These are phyloP conservation scores for Neonectria magnoliae DNA, from an alignment of 2,329 filamentous ascomycete species.

Conservation along the genomic window DNA sequence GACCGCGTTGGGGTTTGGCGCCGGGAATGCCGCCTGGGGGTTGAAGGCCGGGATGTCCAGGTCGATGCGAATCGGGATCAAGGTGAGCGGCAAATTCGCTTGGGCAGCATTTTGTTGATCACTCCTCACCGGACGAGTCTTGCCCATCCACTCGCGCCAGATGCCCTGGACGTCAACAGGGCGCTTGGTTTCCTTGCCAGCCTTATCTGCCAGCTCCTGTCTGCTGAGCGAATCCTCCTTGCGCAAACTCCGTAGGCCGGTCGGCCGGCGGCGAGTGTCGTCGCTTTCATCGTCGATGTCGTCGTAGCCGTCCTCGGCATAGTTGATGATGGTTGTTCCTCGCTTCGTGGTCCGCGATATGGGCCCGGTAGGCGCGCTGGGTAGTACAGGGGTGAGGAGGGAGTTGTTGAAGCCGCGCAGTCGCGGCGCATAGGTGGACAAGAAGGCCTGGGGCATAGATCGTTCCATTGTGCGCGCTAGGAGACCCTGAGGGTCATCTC, in stretches of 20 bases:
- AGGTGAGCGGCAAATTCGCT: conserved; percentile 82
- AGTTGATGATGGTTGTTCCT: conserved; percentile 96
- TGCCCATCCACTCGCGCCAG: conserved; percentile 96
- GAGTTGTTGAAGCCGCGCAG: conserved; percentile 92
- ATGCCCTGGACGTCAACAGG: conserved; percentile 90
- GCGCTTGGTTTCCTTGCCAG: conserved; percentile 81
- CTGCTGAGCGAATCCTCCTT: conserved; percentile 75
- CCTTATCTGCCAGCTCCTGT: conserved; percentile 74
- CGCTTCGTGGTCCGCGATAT: conserved; percentile 91
- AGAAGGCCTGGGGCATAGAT: conserved; percentile 80
- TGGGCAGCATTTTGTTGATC: conserved; percentile 71
- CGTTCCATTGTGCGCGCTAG: conserved; percentile 57
- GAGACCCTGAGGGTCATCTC: conserved; percentile 42
- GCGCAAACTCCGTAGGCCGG: conserved; percentile 83
- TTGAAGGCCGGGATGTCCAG: conserved; percentile 86
- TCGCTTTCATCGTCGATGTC: conserved; percentile 79
- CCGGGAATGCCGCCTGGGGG: conserved; percentile 71
- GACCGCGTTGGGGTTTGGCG: conserved; percentile 68
- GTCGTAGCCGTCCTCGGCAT: conserved; percentile 95
- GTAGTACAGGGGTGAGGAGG: conserved; percentile 85
- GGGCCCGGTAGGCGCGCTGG: conserved; percentile 72
- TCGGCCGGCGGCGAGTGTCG: conserved; percentile 79
- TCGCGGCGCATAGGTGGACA: conserved; percentile 91
- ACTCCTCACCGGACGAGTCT: conserved; percentile 65
- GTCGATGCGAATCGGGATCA: conserved; percentile 97